These are phyloP conservation scores for Dothideomycetidae sp. DNA, from an alignment of 2,329 filamentous ascomycete genomes.

Conservation along the genomic window DNA sequence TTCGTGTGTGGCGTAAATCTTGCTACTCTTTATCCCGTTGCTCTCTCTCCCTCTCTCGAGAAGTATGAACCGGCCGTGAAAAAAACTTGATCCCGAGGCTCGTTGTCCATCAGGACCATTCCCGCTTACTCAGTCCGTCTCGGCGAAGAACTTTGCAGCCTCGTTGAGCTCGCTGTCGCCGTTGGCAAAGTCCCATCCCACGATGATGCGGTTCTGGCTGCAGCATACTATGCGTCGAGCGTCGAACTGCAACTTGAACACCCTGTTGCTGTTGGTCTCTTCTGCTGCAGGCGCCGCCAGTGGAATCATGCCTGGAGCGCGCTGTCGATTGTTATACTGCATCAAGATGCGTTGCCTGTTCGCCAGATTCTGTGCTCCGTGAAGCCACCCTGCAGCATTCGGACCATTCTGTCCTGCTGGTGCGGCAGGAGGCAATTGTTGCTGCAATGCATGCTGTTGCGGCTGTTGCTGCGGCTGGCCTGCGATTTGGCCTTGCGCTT, in stretches of 20 bases:
- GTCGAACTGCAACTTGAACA: constrained; percentile 97
- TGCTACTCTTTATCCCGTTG: no score
- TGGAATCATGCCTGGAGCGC: constrained; percentile 17
- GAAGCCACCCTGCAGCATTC: not conserved
- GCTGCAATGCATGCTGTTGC: constrained; percentile 25
- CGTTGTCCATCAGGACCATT: no score
- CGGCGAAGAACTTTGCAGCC: constrained; percentile 13
- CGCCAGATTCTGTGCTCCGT: not conserved
- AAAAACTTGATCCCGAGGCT: no score
- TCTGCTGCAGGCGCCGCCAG: constrained; percentile 11
- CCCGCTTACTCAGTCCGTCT: constrained; percentile 12
- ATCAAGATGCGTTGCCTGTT: constrained; percentile 5
- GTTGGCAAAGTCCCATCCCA: constrained; percentile 96
- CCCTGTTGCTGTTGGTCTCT: constrained; percentile 38
- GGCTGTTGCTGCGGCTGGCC: constrained; percentile 7
- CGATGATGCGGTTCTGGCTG: constrained; percentile 78
- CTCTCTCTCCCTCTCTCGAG: no score
- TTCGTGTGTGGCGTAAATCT: no score
- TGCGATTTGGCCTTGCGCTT: not conserved
- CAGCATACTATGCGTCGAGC: constrained; percentile 87
- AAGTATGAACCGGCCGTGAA: no score
- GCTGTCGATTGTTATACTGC: constrained; percentile 17
- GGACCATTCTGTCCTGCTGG: no score
- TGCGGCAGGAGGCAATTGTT: no score
- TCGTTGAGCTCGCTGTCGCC: constrained; percentile 50